Evolutionary conservation across 139 green algal genomes (phyloP).

Genomic region (Prasinococcaceae sp.): DNA sequence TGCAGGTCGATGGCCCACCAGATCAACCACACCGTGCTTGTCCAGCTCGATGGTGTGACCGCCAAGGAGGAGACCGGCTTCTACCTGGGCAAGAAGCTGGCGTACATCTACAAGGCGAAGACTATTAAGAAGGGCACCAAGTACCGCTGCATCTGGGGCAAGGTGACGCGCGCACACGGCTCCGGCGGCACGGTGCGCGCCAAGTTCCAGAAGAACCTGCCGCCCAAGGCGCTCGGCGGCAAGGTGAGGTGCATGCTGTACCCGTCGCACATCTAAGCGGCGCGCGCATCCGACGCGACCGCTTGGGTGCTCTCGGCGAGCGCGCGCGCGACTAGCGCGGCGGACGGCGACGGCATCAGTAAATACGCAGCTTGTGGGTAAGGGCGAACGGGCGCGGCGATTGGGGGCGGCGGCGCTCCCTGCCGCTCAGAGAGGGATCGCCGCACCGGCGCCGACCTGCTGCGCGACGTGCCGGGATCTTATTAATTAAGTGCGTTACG

Average conservation of each 20-base stretch:
- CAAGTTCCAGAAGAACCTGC: slow-evolving; percentile 94
- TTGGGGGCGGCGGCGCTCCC: no score
- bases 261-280: slow-evolving; percentile 16
- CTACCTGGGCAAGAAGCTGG: slow-evolving; percentile 92
- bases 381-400: no score
- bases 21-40: slow-evolving; percentile 69
- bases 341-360: no score
- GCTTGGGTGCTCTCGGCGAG: no score
- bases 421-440: no score
- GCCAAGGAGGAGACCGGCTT: slow-evolving; percentile 75
- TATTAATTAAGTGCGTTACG: no score
- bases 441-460: no score
- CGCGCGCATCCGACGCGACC: no score
- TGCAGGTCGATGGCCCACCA: no score
- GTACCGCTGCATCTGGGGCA: slow-evolving; percentile 91
- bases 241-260: slow-evolving; percentile 16
- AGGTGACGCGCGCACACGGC: slow-evolving; percentile 69
- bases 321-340: no score
- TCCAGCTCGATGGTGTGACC: slow-evolving; percentile 83
- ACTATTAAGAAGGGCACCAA: slow-evolving; percentile 84
- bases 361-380: no score
- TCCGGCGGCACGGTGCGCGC: slow-evolving; percentile 74
- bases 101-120: slow-evolving; percentile 99
- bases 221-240: slow-evolving; percentile 38
- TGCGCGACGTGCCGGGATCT: no score